phyloP scores from a whole-genome alignment of 1,284 basidiomycete genomes.

The Phylloporus sp. region DNA sequence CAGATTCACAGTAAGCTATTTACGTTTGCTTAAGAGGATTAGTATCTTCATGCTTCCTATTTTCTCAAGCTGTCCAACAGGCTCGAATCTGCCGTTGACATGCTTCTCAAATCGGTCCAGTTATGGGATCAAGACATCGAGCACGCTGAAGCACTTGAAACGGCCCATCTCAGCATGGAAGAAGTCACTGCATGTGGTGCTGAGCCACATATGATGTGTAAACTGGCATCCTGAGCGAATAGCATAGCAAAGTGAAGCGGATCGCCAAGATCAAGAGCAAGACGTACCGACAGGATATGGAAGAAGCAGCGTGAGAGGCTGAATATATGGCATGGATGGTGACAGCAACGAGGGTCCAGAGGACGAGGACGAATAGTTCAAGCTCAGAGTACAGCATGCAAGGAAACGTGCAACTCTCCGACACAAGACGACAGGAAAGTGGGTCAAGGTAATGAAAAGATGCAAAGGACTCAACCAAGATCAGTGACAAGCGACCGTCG shows the following conservation, averaged over 20 bases:
- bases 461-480: slow-evolving; percentile 67
- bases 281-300: slow-evolving; percentile 85
- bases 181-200: slow-evolving; percentile 82
- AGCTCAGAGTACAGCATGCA: slow-evolving; percentile 80
- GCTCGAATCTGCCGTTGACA: slow-evolving; percentile 80
- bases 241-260: slow-evolving; percentile 88
- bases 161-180: slow-evolving; percentile 81
- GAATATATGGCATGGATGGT: too few species aligned
- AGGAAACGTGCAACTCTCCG: slow-evolving; percentile 84
- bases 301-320: slow-evolving; percentile 76
- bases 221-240: slow-evolving; percentile 94
- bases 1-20: slow-evolving; percentile 70
- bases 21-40: too few species aligned
- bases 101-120: slow-evolving; percentile 76
- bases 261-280: slow-evolving; percentile 97
- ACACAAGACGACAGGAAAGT: slow-evolving; percentile 85
- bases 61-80: slow-evolving; percentile 52
- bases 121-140: slow-evolving; percentile 79
- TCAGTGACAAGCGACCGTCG: slow-evolving; percentile 74
- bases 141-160: slow-evolving; percentile 80
- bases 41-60: too few species aligned
- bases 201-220: slow-evolving; percentile 87
- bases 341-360: slow-evolving; percentile 51
- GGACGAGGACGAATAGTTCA: slow-evolving; percentile 59
- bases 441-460: slow-evolving; percentile 73